Evolutionary conservation across 345 rosid genomes (phyloP).

Genomic region (Hirschfeldia incana): DNA sequence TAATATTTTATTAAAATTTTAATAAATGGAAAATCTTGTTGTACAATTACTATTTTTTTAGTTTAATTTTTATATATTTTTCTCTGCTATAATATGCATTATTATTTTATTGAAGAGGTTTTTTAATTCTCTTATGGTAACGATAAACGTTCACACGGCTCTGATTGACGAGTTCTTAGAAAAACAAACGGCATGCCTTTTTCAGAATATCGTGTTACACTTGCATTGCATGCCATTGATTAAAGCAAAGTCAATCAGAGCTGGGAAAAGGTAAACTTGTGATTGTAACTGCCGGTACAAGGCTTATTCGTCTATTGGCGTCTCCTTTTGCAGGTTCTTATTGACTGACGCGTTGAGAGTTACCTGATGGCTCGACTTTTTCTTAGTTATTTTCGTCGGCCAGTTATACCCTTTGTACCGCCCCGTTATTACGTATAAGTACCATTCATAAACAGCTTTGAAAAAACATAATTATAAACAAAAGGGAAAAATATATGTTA

Average conservation of each 20-base stretch:
- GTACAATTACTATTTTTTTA: too few species aligned
- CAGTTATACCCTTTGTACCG: not conserved
- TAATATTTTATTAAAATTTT: too few species aligned
- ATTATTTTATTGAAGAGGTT: too few species aligned
- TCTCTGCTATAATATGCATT: too few species aligned
- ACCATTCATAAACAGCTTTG: not conserved
- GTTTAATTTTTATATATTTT: too few species aligned
- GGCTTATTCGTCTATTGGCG: conserved; percentile 1
- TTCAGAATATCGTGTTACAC: not conserved
- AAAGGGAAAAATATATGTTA: too few species aligned
- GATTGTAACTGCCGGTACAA: conserved; percentile 12
- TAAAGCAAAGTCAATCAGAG: conserved; percentile 16
- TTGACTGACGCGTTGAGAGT: conserved; percentile 24
- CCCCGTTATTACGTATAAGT: not conserved
- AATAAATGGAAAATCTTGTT: too few species aligned
- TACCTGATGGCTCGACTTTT: conserved; percentile 4
- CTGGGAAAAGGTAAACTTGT: conserved; percentile 23
- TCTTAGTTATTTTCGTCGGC: not conserved
- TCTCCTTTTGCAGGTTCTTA: conserved; percentile 7
- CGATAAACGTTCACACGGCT: too few species aligned
- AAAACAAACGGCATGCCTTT: not conserved
- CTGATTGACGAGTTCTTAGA: not conserved
- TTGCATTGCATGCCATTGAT: not conserved
- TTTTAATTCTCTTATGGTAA: too few species aligned
- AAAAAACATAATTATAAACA: not conserved